Conservation (phyloP, 345 rosid species). For the Nephelium lappaceum region DNA sequence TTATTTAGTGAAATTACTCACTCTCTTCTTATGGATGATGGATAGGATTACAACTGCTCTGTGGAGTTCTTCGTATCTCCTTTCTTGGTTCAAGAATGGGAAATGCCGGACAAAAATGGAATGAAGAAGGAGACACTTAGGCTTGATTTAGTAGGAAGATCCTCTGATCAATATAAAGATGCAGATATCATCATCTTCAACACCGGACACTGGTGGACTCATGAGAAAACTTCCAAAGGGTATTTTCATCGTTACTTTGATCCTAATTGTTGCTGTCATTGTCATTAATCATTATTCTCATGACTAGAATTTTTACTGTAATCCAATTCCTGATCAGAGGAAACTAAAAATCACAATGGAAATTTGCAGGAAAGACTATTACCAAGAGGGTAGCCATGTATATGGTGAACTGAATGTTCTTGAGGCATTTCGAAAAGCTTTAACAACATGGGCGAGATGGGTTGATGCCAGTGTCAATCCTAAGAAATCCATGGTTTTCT, state of each 20-base stretch:
- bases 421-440: constrained; percentile 87
- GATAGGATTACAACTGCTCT: constrained; percentile 73
- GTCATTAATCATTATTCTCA: neutral
- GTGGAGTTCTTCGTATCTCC: constrained; percentile 91
- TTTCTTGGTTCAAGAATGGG: constrained; percentile 96
- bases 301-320: neutral
- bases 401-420: constrained; percentile 75
- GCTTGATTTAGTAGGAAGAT: constrained; percentile 81
- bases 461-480: constrained; percentile 79
- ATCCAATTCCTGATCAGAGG: neutral
- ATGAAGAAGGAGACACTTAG: constrained; percentile 76
- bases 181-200: constrained; percentile 87
- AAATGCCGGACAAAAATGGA: constrained; percentile 57
- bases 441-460: constrained; percentile 96
- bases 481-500: constrained; percentile 65
- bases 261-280: neutral
- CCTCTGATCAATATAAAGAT: constrained; percentile 64
- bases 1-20: constrained; percentile 13
- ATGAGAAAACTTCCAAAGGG: constrained; percentile 95
- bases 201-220: constrained; percentile 99
- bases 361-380: constrained; percentile 77
- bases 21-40: constrained; percentile 13
- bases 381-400: constrained; percentile 90
- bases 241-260: constrained; percentile 20
- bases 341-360: constrained; percentile 2